Evolutionary conservation across 1,139 yeast genomes (phyloP).

Genomic region (Geotrichum reessii): DNA sequence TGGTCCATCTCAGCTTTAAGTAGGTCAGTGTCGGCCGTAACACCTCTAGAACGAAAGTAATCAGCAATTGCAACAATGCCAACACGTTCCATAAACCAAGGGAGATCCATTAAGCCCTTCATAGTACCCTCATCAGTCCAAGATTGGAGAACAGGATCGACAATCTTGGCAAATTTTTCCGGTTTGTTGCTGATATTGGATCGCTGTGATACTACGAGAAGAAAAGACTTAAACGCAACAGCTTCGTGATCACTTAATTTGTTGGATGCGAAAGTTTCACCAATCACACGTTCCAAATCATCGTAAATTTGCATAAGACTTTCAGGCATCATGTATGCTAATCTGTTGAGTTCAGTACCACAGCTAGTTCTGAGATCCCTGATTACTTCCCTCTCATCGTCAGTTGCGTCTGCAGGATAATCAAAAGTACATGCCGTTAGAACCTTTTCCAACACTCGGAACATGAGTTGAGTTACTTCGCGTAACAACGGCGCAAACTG

Average conservation of each 20-base stretch:
- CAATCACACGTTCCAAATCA: constrained; percentile 77
- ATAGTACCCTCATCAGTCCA: constrained; percentile 93
- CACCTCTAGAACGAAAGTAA: constrained; percentile 78
- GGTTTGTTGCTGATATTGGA: constrained; percentile 66
- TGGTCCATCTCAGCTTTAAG: constrained; percentile 83
- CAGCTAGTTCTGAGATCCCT: constrained; percentile 87
- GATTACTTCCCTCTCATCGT: constrained; percentile 72
- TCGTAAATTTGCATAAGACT: constrained; percentile 71
- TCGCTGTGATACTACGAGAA: constrained; percentile 85
- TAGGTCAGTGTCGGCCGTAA: constrained; percentile 68
- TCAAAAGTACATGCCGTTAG: constrained; percentile 83
- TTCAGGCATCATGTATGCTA: constrained; percentile 93
- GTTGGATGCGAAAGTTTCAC: constrained; percentile 59
- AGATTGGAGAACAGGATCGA: constrained; percentile 84
- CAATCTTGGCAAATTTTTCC: constrained; percentile 75
- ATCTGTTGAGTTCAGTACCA: constrained; percentile 88
- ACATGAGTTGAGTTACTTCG: constrained; percentile 63
- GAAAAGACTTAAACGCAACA: constrained; percentile 86
- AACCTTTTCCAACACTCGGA: constrained; percentile 79
- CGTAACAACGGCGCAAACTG: constrained; percentile 91
- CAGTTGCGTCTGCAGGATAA: constrained; percentile 56
- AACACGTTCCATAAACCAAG: constrained; percentile 96
- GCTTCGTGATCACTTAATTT: constrained; percentile 86
- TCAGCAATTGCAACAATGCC: constrained; percentile 92
- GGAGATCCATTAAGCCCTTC: constrained; percentile 80